phyloP scores from a whole-genome alignment of 768 basidiomycete species.

The Fistulinella prunicolor region DNA sequence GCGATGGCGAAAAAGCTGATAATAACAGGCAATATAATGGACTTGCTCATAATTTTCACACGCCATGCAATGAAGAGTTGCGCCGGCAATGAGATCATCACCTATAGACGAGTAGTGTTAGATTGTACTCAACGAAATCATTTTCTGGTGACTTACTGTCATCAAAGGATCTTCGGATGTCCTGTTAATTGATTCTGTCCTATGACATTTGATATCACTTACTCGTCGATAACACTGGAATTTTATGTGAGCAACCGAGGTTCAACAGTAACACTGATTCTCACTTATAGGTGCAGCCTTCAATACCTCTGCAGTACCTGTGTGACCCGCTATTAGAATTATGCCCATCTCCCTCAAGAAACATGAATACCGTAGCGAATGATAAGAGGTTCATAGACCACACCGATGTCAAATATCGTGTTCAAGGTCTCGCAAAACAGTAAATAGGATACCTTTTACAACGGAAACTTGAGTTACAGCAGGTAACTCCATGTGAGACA shows the following conservation, averaged over 20 bases:
- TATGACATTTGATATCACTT: not conserved
- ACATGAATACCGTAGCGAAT: constrained; percentile 39
- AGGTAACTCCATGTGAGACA: not conserved
- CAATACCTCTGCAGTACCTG: constrained; percentile 12
- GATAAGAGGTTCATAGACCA: constrained; percentile 48
- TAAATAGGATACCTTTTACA: constrained; percentile 38
- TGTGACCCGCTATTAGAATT: constrained; percentile 24
- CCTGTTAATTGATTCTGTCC: not conserved
- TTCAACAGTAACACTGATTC: not conserved
- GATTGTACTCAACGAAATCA: not conserved
- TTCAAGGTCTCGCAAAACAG: constrained; percentile 51
- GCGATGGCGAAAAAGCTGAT: constrained; percentile 16
- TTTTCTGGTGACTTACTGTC: constrained; percentile 33
- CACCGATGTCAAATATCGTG: constrained; percentile 41
- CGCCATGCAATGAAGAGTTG: constrained; percentile 50
- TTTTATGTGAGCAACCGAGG: constrained; percentile 18
- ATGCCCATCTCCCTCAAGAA: not conserved
- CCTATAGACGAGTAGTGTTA: constrained; percentile 26
- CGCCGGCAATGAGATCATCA: constrained; percentile 42
- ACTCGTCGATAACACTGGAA: constrained; percentile 14
- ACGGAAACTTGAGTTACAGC: not conserved
- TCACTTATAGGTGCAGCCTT: constrained; percentile 1
- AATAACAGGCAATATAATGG: constrained; percentile 22
- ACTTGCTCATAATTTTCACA: constrained; percentile 35
- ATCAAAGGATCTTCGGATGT: constrained; percentile 39